Evolutionary conservation across 2,329 filamentous ascomycete species (phyloP).

Genomic region (Xylariaceae sp.): DNA sequence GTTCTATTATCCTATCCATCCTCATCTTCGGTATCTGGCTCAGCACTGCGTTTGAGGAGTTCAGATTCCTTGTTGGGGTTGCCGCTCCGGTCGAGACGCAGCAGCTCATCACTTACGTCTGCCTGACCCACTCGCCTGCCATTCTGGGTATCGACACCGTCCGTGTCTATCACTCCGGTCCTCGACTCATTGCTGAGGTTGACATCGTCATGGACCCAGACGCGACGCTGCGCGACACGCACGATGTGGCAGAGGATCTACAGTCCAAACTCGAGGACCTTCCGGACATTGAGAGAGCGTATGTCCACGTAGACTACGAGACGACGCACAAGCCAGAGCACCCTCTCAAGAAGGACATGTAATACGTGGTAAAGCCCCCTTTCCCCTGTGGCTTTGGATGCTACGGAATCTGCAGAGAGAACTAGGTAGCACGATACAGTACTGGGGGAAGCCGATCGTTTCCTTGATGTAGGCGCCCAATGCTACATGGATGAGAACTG

Average conservation of each 20-base stretch:
- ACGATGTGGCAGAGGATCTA: slow-evolving; percentile 89
- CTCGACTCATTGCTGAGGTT: slow-evolving; percentile 87
- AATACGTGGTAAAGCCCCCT: not conserved
- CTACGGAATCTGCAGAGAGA: not conserved
- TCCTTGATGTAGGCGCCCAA: not conserved
- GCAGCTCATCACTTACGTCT: slow-evolving; percentile 93
- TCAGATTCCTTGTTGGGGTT: slow-evolving; percentile 84
- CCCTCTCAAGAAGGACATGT: slow-evolving; percentile 56
- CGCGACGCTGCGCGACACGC: slow-evolving; percentile 67
- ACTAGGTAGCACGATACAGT: no score
- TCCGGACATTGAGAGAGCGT: slow-evolving; percentile 86
- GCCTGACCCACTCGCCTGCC: slow-evolving; percentile 79
- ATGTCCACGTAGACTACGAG: slow-evolving; percentile 97
- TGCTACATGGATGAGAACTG: no score
- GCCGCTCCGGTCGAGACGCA: slow-evolving; percentile 79
- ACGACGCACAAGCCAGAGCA: slow-evolving; percentile 92
- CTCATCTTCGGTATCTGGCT: slow-evolving; percentile 79
- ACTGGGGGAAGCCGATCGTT: not conserved
- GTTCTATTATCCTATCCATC: slow-evolving; percentile 75
- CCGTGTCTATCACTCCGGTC: slow-evolving; percentile 83
- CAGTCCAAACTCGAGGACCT: slow-evolving; percentile 91
- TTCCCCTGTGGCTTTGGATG: not conserved
- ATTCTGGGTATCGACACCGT: slow-evolving; percentile 92
- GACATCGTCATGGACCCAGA: slow-evolving; percentile 88
- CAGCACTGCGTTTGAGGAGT: slow-evolving; percentile 79